Evolutionary conservation across 1,284 basidiomycete species (phyloP).

Genomic region (Meira nashicola): DNA sequence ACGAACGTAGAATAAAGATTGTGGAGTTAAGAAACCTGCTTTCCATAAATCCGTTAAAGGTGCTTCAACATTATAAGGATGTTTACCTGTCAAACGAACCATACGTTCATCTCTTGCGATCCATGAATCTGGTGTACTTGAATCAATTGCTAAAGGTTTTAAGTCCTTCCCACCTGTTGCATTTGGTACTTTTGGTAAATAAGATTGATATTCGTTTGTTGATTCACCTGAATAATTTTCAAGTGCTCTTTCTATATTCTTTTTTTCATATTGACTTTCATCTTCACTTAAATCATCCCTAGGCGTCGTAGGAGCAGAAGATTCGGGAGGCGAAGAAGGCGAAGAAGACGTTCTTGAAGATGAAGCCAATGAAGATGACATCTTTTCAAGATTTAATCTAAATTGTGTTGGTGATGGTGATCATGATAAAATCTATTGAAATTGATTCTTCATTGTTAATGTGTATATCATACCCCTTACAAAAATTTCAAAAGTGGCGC

Average conservation of each 20-base stretch:
- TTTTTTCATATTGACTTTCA: neutral
- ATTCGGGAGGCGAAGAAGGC: neutral
- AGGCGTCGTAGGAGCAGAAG: neutral
- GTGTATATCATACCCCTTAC: too few relatives aligned
- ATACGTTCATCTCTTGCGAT: constrained; percentile 40
- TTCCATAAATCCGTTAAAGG: constrained; percentile 58
- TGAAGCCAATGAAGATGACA: too few relatives aligned
- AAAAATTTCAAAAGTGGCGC: too few relatives aligned
- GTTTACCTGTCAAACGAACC: constrained; percentile 50
- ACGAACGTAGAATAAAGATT: constrained; percentile 65
- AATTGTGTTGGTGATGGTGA: too few relatives aligned
- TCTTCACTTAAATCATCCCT: neutral
- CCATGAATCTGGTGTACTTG: constrained; percentile 42
- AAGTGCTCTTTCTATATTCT: neutral
- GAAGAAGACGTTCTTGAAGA: too few relatives aligned
- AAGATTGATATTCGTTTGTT: constrained; percentile 5
- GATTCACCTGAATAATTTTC: neutral
- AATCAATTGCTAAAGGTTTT: constrained; percentile 29
- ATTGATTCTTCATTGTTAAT: too few relatives aligned
- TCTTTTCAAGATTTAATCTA: too few relatives aligned
- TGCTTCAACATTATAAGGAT: constrained; percentile 65
- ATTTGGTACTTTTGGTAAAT: constrained; percentile 28
- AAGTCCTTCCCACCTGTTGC: constrained; percentile 14
- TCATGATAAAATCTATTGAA: too few relatives aligned
- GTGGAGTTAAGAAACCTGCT: constrained; percentile 63